Evolutionary conservation across 176 grass and related monocot species (phyloP), one percentile per base, ranked within the genome.

Genomic region (Paspalum vaginatum): DNA sequence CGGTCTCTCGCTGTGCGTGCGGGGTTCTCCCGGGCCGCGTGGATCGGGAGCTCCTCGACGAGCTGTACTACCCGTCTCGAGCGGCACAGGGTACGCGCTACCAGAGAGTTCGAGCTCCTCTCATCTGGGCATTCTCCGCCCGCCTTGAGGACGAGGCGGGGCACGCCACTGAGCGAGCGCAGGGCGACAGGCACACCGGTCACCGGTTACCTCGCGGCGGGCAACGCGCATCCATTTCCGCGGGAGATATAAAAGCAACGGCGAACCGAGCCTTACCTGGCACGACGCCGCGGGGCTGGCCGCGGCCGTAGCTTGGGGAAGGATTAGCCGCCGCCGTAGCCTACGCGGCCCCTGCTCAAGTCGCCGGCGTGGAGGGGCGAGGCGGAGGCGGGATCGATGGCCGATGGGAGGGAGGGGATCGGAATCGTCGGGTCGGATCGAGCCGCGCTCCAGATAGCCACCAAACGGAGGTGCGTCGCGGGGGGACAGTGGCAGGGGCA

Each of bases 341-440:
- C 22, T 4, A 22, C 68, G 25, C 25, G 25, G 48, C 16, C 48
- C n/a, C 62, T 42, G 5, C 48, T 55, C 76, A 61, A 61, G 77
- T 79, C 62, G 61, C 62, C 62, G 77, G 77, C 62, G 77, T 42
- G 62, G 61, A 70, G 62, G 39, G 0, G 48, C 77, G 62, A 43
- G 47, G 7, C 16, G 47, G 32, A 79, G 77, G 42, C 62, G 62
- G 77, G 73, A 46, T 40, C 62, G 62, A 66, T 15, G 66, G 37
- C 22, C 41, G 70, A 39, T 1, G 70, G 13, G 25, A 24, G 11
- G 14, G 41, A 0, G 22, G 68, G 71, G 51, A 74, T 79, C 77
- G 77, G 77, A 55, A 79, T 79, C 62, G 14, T 68, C 48, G 13
- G 37, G 32, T 39, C 77, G 77, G 49, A 79, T 68, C 77, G 49